Percentiles rank a stretch among this genome's conserved stretches.
Conservation (phyloP, 169 alveolate species). For the Plasmodium sp. region DNA sequence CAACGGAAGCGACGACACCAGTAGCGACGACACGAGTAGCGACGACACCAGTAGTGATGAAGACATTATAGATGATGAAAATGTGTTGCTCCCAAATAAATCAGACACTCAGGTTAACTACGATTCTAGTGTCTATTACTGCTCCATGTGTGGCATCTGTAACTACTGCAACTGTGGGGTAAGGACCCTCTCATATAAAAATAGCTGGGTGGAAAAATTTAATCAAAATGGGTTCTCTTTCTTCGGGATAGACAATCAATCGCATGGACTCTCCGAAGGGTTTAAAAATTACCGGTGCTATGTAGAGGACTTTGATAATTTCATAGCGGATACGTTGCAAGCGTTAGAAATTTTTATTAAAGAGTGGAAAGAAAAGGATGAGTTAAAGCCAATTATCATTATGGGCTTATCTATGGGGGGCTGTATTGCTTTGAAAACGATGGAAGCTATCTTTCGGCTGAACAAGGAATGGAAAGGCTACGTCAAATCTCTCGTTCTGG, state of each 20-base stretch:
- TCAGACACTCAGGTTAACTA: background rate
- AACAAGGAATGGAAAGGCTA: constrained; percentile 59
- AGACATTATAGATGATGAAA: constrained; percentile 2
- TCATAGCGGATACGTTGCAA: constrained; percentile 78
- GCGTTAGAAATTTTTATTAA: constrained; percentile 75
- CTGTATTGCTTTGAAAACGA: constrained; percentile 43
- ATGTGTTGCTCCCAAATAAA: constrained; percentile 14
- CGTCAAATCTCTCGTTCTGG: constrained; percentile 18
- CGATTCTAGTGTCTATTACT: constrained; percentile 24
- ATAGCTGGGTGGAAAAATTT: constrained; percentile 78
- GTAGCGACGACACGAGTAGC: background rate
- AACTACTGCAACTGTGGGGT: constrained; percentile 50
- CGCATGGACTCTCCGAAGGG: constrained; percentile 83
- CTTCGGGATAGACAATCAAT: constrained; percentile 81
- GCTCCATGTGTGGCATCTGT: constrained; percentile 66
- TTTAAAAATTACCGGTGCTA: constrained; percentile 71
- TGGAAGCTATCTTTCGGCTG: constrained; percentile 13
- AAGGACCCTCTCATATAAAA: constrained; percentile 76
- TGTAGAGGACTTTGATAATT: constrained; percentile 58
- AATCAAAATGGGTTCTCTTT: constrained; percentile 77
- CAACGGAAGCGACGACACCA: background rate
- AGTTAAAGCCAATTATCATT: constrained; percentile 37
- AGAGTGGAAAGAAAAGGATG: constrained; percentile 64
- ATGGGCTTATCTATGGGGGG: constrained; percentile 73
- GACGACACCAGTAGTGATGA: background rate